Conservation (phyloP, 768 basidiomycete genomes). For the Imleria badia region DNA sequence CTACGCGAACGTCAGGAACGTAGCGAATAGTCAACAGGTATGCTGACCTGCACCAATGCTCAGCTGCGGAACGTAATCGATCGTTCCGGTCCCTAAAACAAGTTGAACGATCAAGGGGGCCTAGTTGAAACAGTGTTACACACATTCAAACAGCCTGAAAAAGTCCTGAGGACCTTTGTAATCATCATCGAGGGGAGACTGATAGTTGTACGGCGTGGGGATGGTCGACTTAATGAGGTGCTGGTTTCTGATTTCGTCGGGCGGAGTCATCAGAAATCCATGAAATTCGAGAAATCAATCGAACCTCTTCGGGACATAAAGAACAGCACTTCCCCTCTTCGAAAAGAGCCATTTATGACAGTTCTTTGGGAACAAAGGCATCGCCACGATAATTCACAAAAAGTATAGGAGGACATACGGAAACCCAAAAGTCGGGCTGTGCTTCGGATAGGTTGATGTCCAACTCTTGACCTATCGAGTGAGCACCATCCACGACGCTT, state of each 20-base stretch:
- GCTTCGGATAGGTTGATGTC: constrained; percentile 54
- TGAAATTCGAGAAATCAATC: constrained; percentile 5
- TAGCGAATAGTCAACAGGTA: background rate
- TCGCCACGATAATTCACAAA: background rate
- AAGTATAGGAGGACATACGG: constrained; percentile 42
- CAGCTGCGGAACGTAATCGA: constrained; percentile 53
- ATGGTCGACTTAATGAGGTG: constrained; percentile 58
- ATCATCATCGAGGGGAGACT: constrained; percentile 43
- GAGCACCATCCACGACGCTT: constrained; percentile 78
- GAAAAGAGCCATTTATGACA: constrained; percentile 85
- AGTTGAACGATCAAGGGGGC: background rate
- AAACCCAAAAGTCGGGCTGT: constrained; percentile 76
- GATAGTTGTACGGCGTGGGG: constrained; percentile 55
- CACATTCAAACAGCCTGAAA: constrained; percentile 50
- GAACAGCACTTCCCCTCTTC: constrained; percentile 63
- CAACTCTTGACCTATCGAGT: constrained; percentile 71
- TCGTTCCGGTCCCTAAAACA: constrained; percentile 60
- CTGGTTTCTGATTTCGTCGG: constrained; percentile 49
- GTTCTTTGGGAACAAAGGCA: constrained; percentile 43
- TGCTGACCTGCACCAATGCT: constrained; percentile 51
- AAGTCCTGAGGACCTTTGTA: constrained; percentile 38
- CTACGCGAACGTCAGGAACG: constrained; percentile 34
- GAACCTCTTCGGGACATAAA: constrained; percentile 71
- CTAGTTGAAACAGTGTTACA: background rate
- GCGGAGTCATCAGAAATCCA: background rate